Conservation (phyloP, 202 grass and related monocot genomes). For the Brachypodium distachyon region DNA sequence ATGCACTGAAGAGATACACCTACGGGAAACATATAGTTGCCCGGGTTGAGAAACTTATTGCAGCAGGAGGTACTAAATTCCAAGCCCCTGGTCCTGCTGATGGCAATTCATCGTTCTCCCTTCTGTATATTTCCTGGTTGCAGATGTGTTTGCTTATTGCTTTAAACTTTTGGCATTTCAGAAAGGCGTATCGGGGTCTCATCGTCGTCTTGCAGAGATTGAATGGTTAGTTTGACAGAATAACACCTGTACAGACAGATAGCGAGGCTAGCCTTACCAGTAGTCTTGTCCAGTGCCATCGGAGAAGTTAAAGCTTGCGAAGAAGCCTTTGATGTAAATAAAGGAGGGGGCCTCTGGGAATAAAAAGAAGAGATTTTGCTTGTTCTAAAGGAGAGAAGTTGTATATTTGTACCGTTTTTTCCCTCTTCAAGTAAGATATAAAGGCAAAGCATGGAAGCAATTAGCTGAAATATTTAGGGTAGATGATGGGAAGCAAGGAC, state of each 20-base stretch:
- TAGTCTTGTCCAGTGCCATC: constrained; percentile 49
- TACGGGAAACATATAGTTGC: constrained; percentile 99
- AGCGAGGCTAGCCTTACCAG: constrained; percentile 60
- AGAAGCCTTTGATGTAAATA: constrained; percentile 87
- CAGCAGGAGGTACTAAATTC: constrained; percentile 58
- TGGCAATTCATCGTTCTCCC: neutral
- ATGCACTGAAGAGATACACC: constrained; percentile 87
- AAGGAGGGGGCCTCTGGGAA: constrained; percentile 59
- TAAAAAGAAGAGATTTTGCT: constrained; percentile 53
- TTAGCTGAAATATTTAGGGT: constrained; percentile 47
- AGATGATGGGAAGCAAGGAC: constrained; percentile 66
- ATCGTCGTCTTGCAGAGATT: constrained; percentile 41
- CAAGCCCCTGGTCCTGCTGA: neutral
- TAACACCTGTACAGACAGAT: constrained; percentile 93
- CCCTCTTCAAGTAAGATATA: constrained; percentile 26
- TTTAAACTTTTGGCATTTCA: constrained; percentile 13
- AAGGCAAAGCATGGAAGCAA: constrained; percentile 27
- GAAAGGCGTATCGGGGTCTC: constrained; percentile 50
- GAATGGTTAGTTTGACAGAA: constrained; percentile 32
- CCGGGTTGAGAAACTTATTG: constrained; percentile 96
- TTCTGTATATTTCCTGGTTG: neutral
- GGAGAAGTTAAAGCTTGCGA: constrained; percentile 31
- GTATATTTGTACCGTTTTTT: constrained; percentile 60
- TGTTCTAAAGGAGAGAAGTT: constrained; percentile 49
- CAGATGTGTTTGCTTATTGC: neutral